Evolutionary conservation across 192 early-diverging fungal species (phyloP).

Genomic region (Rhizoclosmatium globosum): DNA sequence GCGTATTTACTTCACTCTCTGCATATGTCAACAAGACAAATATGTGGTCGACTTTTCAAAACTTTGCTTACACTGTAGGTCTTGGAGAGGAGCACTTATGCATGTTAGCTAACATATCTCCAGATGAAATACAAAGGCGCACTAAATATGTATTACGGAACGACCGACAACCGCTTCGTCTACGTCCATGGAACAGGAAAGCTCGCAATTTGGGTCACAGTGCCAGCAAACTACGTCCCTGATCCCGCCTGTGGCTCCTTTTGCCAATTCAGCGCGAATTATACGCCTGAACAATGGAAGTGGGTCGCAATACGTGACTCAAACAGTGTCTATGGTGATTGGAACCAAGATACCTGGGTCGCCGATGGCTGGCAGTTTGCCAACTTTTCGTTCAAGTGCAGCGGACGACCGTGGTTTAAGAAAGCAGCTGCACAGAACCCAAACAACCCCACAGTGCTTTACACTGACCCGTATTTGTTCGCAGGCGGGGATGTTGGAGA

Average conservation of each 20-base stretch:
- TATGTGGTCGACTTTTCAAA: not conserved
- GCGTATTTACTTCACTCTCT: not conserved
- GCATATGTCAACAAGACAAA: conserved; percentile 2
- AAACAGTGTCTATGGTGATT: not conserved
- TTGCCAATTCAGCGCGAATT: not conserved
- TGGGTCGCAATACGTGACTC: not conserved
- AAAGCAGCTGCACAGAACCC: not conserved
- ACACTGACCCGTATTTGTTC: conserved; percentile 1
- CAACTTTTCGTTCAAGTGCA: not conserved
- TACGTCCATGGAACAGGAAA: not conserved
- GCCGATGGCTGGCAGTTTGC: not conserved
- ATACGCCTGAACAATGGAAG: not conserved
- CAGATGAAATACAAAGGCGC: not conserved
- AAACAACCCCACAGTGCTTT: not conserved
- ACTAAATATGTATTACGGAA: conserved; percentile 13
- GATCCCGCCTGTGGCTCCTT: not conserved
- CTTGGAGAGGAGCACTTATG: too few relatives aligned
- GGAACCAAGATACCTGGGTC: conserved; percentile 1
- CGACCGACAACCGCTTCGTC: not conserved
- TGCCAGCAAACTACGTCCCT: not conserved
- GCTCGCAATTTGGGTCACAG: not conserved
- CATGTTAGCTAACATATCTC: not conserved
- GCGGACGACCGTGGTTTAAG: not conserved
- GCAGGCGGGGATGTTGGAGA: not conserved
- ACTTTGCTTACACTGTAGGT: not conserved